Conservation (phyloP, 768 basidiomycete genomes). For the Saitozyma podzolica region DNA sequence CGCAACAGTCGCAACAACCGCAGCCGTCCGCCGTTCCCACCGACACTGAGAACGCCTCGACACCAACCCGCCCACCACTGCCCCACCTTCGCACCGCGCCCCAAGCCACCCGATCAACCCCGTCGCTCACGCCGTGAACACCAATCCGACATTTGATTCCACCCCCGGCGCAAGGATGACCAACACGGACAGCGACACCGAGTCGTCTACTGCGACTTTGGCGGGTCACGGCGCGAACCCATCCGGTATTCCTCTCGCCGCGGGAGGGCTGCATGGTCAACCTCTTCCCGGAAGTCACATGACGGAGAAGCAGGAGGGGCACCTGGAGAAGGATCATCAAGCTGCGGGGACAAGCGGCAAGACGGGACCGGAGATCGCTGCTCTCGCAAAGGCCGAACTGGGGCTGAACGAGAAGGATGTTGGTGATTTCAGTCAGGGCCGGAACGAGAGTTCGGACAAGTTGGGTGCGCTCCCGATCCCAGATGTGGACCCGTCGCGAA, state of each 20-base stretch:
- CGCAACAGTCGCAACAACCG: too few species aligned
- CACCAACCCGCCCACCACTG: conserved; percentile 7
- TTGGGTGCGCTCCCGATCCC: background rate
- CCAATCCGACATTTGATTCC: too few species aligned
- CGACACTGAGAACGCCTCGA: too few species aligned
- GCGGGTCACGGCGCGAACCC: background rate
- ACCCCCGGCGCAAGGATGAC: background rate
- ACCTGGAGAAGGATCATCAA: conserved; percentile 25
- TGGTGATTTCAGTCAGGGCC: background rate
- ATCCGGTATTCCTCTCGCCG: conserved; percentile 1
- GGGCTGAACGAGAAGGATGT: conserved; percentile 6
- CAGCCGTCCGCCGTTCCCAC: too few species aligned
- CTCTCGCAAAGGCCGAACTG: conserved; percentile 14
- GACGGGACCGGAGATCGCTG: conserved; percentile 7
- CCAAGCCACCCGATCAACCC: conserved; percentile 19
- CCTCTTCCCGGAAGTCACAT: conserved; percentile 18
- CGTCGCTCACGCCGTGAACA: conserved; percentile 5
- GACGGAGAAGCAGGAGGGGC: background rate
- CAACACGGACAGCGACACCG: conserved; percentile 1
- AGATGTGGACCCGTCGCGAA: background rate
- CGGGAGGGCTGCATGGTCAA: conserved; percentile 20
- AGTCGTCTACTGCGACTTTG: conserved; percentile 27
- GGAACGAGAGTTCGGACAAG: conserved; percentile 1
- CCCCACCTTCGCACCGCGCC: conserved; percentile 22
- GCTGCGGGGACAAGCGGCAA: conserved; percentile 15